Evolutionary conservation across 2,329 filamentous ascomycete genomes (phyloP).

Genomic region (Botryotinia convoluta): DNA sequence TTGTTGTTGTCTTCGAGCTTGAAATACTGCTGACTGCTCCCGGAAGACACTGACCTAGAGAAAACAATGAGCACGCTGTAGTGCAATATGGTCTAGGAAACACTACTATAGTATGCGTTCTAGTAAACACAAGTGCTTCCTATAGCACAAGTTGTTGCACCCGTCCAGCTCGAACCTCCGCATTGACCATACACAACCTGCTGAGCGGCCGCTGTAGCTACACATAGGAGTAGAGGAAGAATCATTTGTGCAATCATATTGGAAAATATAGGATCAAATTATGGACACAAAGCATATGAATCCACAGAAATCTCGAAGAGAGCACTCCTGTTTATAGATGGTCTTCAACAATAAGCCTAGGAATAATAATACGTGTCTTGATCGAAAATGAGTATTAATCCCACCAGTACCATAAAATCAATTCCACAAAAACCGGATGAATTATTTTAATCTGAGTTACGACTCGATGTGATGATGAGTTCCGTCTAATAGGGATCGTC

Average conservation of each 20-base stretch:
- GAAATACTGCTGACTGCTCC: neutral
- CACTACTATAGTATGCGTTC: constrained; percentile 22
- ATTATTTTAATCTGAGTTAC: neutral
- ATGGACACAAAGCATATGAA: neutral
- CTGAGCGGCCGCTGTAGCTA: neutral
- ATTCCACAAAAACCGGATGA: neutral
- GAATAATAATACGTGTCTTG: neutral
- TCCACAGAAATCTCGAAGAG: neutral
- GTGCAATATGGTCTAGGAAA: too few relatives aligned
- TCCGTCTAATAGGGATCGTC: neutral
- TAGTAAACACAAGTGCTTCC: constrained; percentile 23
- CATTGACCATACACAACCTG: constrained; percentile 27
- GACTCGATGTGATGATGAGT: neutral
- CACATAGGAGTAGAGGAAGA: neutral
- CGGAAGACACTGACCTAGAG: constrained; percentile 8
- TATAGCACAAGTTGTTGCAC: constrained; percentile 24
- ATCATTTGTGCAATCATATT: neutral
- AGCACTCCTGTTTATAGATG: neutral
- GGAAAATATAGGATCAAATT: too few relatives aligned
- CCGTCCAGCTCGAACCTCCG: constrained; percentile 27
- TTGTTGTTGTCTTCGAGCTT: neutral
- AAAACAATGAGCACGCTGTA: neutral
- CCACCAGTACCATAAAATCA: neutral
- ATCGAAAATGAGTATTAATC: neutral
- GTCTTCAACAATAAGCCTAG: neutral